Evolutionary conservation across 2,329 filamentous ascomycete genomes (phyloP).

Genomic region (Clarireedia sp.): DNA sequence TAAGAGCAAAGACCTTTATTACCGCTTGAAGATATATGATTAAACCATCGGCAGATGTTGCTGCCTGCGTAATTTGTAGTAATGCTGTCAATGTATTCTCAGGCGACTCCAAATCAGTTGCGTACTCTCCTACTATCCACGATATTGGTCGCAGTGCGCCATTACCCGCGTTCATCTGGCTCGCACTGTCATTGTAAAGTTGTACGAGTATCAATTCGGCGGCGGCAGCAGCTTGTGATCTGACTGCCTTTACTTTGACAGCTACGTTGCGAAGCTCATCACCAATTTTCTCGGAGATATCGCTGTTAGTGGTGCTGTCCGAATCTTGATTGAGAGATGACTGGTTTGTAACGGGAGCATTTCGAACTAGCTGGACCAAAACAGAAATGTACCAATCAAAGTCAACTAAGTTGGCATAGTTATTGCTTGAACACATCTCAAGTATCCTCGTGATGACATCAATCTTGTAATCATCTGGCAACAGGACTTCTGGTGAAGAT

Average conservation of each 20-base stretch:
- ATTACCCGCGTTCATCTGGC: slow-evolving; percentile 47
- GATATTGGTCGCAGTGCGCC: slow-evolving; percentile 67
- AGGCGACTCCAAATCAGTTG: slow-evolving; percentile 60
- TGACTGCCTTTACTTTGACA: slow-evolving; percentile 80
- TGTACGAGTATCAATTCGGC: slow-evolving; percentile 66
- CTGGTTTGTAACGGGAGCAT: slow-evolving; percentile 47
- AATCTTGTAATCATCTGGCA: slow-evolving; percentile 79
- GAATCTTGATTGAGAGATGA: slow-evolving; percentile 17
- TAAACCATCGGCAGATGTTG: slow-evolving; percentile 55
- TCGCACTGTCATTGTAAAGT: slow-evolving; percentile 45
- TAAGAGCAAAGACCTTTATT: slow-evolving; percentile 72
- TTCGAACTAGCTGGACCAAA: slow-evolving; percentile 73
- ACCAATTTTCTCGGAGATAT: slow-evolving; percentile 65
- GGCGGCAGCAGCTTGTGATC: slow-evolving; percentile 71
- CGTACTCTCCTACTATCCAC: slow-evolving; percentile 87
- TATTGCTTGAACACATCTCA: slow-evolving; percentile 82
- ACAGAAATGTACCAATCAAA: slow-evolving; percentile 98
- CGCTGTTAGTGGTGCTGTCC: slow-evolving; percentile 20
- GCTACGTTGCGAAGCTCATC: slow-evolving; percentile 82
- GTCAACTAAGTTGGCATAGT: slow-evolving; percentile 76
- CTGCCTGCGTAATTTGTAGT: slow-evolving; percentile 53
- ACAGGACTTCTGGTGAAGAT: slow-evolving; percentile 46
- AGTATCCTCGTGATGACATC: slow-evolving; percentile 78
- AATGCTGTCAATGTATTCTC: slow-evolving; percentile 67
- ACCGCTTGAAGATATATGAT: slow-evolving; percentile 75